Conservation (phyloP, 305 asterid species). For the Striga hermonthica region DNA sequence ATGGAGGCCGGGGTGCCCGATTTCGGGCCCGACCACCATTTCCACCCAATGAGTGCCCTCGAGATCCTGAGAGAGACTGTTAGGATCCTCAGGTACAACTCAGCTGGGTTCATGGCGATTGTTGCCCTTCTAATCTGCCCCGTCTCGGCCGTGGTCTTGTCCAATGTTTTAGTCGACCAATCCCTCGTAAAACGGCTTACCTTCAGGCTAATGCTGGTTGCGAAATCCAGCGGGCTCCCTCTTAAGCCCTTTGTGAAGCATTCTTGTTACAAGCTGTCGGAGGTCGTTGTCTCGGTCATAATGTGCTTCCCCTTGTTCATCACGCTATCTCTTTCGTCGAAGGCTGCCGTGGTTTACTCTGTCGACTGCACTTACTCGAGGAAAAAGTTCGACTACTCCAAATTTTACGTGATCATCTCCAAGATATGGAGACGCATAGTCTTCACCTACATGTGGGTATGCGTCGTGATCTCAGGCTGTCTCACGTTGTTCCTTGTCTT, state of each 20-base stretch:
- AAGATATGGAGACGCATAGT: constrained; percentile 79
- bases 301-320: constrained; percentile 75
- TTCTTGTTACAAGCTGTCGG: constrained; percentile 76
- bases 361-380: constrained; percentile 87
- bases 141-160: constrained; percentile 61
- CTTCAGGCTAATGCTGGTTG: constrained; percentile 56
- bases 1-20: constrained; percentile 39
- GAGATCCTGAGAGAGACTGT: constrained; percentile 84
- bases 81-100: constrained; percentile 73
- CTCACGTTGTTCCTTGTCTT: constrained; percentile 55
- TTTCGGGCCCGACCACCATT: constrained; percentile 43
- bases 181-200: constrained; percentile 54
- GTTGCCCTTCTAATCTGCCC: constrained; percentile 72
- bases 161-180: constrained; percentile 71
- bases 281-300: constrained; percentile 49
- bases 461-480: constrained; percentile 60
- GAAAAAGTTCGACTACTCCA: constrained; percentile 51
- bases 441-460: constrained; percentile 69
- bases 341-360: constrained; percentile 79
- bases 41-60: constrained; percentile 64
- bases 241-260: constrained; percentile 65
- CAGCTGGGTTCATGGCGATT: constrained; percentile 60
- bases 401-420: constrained; percentile 45
- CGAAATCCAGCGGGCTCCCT: constrained; percentile 76
- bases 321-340: constrained; percentile 61